phyloP scores from a whole-genome alignment of 176 grass and related monocot species.

The Oryza glaberrima region DNA sequence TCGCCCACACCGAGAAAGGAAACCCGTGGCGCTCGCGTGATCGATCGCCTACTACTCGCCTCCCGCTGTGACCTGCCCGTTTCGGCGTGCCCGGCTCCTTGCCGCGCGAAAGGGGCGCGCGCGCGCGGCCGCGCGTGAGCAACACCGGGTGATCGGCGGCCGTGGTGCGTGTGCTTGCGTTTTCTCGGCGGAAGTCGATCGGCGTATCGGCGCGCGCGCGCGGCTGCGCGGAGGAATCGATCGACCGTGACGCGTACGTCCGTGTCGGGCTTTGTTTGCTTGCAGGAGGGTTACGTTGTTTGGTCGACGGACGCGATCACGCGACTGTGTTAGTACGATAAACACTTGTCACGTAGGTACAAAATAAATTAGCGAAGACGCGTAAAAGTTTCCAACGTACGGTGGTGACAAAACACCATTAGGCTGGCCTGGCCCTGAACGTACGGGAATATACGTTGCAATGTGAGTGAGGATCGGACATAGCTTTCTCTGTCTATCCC shows the following conservation, averaged over 20 bases:
- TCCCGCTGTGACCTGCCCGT: slow-evolving; percentile 33
- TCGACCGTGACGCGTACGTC: background rate
- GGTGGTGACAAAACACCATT: too few relatives aligned
- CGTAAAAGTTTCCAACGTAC: background rate
- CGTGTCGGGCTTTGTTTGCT: background rate
- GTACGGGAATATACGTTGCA: slow-evolving; percentile 7
- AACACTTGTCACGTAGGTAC: background rate
- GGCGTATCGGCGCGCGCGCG: too few relatives aligned
- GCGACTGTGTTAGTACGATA: background rate
- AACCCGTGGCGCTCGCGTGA: background rate
- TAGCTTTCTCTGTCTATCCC: background rate
- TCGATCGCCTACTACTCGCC: background rate
- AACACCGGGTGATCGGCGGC: too few relatives aligned
- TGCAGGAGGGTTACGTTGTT: background rate
- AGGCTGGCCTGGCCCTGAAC: background rate
- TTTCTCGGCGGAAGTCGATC: background rate
- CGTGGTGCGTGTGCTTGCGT: too few relatives aligned
- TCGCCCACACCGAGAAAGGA: slow-evolving; percentile 16
- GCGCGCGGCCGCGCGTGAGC: too few relatives aligned
- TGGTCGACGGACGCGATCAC: background rate
- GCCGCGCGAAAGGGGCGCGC: too few relatives aligned
- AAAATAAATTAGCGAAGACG: background rate
- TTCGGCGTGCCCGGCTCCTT: background rate
- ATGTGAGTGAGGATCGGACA: background rate
- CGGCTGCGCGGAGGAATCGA: background rate